A percentile compares a stretch with the other conserved stretches of the same genome.
Evolutionary conservation across 139 green algal genomes (phyloP).

Genomic region (Nannochloris sp.): DNA sequence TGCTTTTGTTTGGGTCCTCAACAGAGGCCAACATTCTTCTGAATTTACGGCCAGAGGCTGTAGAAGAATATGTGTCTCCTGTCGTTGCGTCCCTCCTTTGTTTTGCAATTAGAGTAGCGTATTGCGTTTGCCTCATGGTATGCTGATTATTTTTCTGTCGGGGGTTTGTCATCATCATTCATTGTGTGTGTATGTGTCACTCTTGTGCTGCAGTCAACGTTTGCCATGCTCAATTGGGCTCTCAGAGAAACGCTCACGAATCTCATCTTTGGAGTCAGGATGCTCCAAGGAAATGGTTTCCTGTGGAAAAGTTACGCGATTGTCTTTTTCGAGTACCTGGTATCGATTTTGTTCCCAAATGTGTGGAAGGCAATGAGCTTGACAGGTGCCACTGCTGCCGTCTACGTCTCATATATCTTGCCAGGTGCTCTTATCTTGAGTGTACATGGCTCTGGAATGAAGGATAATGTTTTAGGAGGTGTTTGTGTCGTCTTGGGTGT

Average conservation of each 20-base stretch:
- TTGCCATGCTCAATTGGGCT: conserved; percentile 35
- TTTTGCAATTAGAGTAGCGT: conserved; percentile 20
- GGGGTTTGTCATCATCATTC: neutral
- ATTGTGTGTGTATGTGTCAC: neutral
- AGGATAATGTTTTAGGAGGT: neutral
- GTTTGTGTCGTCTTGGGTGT: conserved; percentile 19
- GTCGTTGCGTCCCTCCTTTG: conserved; percentile 3
- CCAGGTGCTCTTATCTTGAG: conserved; percentile 9
- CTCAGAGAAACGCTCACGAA: conserved; percentile 28
- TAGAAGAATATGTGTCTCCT: conserved; percentile 8
- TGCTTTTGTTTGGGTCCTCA: conserved; percentile 16
- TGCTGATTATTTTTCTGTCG: neutral
- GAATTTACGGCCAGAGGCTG: conserved; percentile 17
- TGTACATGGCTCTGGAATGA: neutral
- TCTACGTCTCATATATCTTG: conserved; percentile 26
- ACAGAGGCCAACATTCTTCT: conserved; percentile 28
- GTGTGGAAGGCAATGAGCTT: conserved; percentile 22
- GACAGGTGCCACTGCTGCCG: conserved; percentile 24
- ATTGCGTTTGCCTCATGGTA: conserved; percentile 26
- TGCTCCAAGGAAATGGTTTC: conserved; percentile 15
- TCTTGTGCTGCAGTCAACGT: conserved; percentile 10
- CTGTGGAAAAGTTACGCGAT: conserved; percentile 10
- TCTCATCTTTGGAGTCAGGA: conserved; percentile 6
- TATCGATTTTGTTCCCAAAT: conserved; percentile 23
- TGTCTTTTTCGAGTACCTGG: conserved; percentile 15